Percentiles rank a stretch among this genome's conserved stretches.
Conservation (phyloP, 2,329 filamentous ascomycete genomes). For the Neonectria punicea region DNA sequence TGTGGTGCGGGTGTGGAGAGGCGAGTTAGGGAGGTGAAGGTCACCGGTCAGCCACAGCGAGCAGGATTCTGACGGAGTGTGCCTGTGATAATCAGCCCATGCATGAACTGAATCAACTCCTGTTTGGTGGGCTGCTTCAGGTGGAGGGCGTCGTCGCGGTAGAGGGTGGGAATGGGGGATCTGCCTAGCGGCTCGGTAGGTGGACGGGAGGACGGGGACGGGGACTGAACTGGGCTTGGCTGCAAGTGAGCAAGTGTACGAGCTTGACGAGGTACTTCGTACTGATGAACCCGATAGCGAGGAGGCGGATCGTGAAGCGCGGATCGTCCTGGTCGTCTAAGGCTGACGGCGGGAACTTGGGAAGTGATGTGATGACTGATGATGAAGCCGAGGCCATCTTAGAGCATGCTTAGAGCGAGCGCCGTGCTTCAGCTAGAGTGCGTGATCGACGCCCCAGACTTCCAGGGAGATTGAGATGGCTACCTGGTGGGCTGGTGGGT, state of each 20-base stretch:
- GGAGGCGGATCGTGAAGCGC: constrained; percentile 1
- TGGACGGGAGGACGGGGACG: constrained; percentile 12
- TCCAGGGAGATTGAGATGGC: neutral
- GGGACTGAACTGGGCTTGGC: neutral
- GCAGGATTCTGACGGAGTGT: constrained; percentile 36
- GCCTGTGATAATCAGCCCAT: constrained; percentile 38
- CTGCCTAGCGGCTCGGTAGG: constrained; percentile 20
- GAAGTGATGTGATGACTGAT: neutral
- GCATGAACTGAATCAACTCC: constrained; percentile 40
- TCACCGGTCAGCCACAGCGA: constrained; percentile 37
- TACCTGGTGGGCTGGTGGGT: too few species aligned
- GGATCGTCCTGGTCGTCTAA: constrained; percentile 2
- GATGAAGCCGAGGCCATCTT: constrained; percentile 1
- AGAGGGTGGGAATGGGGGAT: constrained; percentile 17
- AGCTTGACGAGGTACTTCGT: neutral
- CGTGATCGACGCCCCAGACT: constrained; percentile 44
- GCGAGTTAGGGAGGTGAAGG: constrained; percentile 24
- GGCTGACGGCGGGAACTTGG: constrained; percentile 10
- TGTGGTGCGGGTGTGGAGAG: constrained; percentile 10
- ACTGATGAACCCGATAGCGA: neutral
- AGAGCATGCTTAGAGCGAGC: constrained; percentile 22
- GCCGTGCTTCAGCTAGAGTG: constrained; percentile 43
- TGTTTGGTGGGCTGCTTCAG: constrained; percentile 29
- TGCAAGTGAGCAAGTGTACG: neutral
- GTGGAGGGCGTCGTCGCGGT: constrained; percentile 15